These are phyloP conservation scores for Xylariales sp. DNA, from an alignment of 2,329 filamentous ascomycete genomes.

Conservation along the genomic window DNA sequence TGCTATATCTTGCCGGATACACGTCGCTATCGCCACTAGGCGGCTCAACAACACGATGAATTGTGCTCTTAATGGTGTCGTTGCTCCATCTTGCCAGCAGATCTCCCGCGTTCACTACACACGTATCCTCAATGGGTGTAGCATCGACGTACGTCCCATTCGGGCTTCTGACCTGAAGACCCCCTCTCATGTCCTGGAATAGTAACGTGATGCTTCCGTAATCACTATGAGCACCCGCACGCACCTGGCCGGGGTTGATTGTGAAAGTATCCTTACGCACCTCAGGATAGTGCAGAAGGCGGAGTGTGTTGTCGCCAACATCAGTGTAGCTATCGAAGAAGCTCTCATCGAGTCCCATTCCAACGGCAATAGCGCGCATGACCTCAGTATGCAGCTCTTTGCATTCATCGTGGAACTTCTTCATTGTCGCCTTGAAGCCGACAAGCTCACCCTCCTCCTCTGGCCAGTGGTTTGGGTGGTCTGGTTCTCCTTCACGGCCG, in stretches of 20 bases:
- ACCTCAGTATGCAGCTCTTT: slow-evolving; percentile 70
- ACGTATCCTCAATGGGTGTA: slow-evolving; percentile 35
- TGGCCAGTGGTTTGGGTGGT: slow-evolving; percentile 75
- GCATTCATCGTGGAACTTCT: slow-evolving; percentile 69
- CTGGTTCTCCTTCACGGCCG: slow-evolving; percentile 53
- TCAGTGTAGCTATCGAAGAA: slow-evolving; percentile 78
- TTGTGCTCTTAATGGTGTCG: slow-evolving; percentile 83
- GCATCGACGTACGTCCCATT: slow-evolving; percentile 77
- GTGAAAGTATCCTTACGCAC: slow-evolving; percentile 62
- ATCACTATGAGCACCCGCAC: slow-evolving; percentile 73
- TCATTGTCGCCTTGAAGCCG: slow-evolving; percentile 69
- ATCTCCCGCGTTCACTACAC: slow-evolving; percentile 45
- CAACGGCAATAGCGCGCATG: slow-evolving; percentile 82
- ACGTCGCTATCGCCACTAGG: slow-evolving; percentile 51
- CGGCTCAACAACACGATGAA: slow-evolving; percentile 86
- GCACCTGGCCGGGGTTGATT: slow-evolving; percentile 62
- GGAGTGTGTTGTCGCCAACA: slow-evolving; percentile 64
- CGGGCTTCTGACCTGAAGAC: slow-evolving; percentile 61
- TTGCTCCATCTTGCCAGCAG: slow-evolving; percentile 85
- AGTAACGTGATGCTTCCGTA: slow-evolving; percentile 58
- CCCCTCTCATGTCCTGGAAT: slow-evolving; percentile 55
- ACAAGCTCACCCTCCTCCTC: slow-evolving; percentile 43
- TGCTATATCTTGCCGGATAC: slow-evolving; percentile 77
- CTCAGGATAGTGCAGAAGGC: slow-evolving; percentile 72
- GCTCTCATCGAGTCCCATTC: slow-evolving; percentile 62